Evolutionary conservation across 2,329 filamentous ascomycete genomes (phyloP), one percentile per base, ranked within the genome.

Genomic region (Botryotinia convoluta): DNA sequence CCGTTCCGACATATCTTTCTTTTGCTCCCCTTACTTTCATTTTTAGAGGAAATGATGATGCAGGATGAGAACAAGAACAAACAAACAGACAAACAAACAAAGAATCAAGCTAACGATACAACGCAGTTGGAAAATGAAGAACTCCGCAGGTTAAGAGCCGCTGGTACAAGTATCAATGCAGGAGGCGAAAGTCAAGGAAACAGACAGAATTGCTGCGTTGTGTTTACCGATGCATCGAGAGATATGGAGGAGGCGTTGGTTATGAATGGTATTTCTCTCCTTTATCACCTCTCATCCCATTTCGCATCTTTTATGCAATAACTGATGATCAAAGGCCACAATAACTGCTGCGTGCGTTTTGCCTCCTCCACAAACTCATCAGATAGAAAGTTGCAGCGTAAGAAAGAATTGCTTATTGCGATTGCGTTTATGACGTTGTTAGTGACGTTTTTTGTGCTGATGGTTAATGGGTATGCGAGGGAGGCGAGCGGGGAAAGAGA

Each of bases 191-290:
- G 12, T 5, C 22, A 20, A 12, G 42, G 48, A 14, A 73, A 45
- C 22, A 39, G 73, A 32, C 64, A 74, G 18, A 79, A 79, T 48
- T 80, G 78, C 72, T 80, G 78, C 63, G 76, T 80, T 20, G 72
- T 71, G 7, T 80, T 79, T 65, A 77, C 74, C 0, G 77, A 79
- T 69, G 76, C 76, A 10, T 75, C 75, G 14, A 76, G 75, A 4
- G 78, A 78, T 73, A 59, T 79, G 22, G 78, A 72, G 20, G 69
- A 71, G 20, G 59, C 39, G 10, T 39, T 71, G 8, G 26, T 71
- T 5, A 62, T 48, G 44, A 71, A 64, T 64, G 48, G 70, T 65
- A 67, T 44, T n/a, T 26, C 35, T 20, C 60, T 29, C 35, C 37
- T 37, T 3, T n/a, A 29, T 12, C 8, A 37, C 18, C 29, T n/a